phyloP scores from a whole-genome alignment of 441 rosid genomes.

The Rhodomyrtus psidioides region DNA sequence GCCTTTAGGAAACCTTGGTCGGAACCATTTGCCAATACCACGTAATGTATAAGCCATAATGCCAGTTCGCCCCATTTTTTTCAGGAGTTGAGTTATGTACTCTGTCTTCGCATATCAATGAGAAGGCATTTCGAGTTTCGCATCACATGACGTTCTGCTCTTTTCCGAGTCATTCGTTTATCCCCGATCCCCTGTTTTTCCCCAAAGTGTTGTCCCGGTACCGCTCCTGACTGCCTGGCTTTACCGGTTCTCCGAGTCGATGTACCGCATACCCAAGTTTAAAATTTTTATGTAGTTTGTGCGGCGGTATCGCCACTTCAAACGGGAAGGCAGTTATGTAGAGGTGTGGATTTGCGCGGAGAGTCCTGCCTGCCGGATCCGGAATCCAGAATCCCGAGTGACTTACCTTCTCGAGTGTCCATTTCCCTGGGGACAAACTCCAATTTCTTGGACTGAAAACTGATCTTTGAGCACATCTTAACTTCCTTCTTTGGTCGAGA shows the following conservation, averaged over 20 bases:
- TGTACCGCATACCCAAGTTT: background rate
- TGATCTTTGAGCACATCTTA: background rate
- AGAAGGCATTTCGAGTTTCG: rapidly evolving
- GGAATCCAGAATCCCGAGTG: background rate
- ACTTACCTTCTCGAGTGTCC: background rate
- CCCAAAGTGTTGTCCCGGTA: background rate
- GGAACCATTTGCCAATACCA: background rate
- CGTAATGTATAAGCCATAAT: background rate
- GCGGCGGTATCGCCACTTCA: background rate
- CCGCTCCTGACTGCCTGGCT: background rate
- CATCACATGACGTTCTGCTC: too few species aligned
- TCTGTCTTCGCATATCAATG: background rate
- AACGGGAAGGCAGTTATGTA: background rate
- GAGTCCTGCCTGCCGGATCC: background rate
- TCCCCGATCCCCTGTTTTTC: background rate
- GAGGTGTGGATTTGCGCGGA: background rate
- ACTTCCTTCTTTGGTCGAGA: background rate
- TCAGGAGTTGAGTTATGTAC: background rate
- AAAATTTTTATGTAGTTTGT: background rate
- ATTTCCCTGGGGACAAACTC: background rate
- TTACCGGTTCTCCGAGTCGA: background rate
- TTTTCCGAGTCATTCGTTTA: background rate
- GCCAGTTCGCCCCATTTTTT: background rate
- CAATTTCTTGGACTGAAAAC: background rate
- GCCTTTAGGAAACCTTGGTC: background rate